These are phyloP conservation scores for Umbelopsis sp. DNA, from an alignment of 192 early-diverging fungal species.

Conservation along the genomic window DNA sequence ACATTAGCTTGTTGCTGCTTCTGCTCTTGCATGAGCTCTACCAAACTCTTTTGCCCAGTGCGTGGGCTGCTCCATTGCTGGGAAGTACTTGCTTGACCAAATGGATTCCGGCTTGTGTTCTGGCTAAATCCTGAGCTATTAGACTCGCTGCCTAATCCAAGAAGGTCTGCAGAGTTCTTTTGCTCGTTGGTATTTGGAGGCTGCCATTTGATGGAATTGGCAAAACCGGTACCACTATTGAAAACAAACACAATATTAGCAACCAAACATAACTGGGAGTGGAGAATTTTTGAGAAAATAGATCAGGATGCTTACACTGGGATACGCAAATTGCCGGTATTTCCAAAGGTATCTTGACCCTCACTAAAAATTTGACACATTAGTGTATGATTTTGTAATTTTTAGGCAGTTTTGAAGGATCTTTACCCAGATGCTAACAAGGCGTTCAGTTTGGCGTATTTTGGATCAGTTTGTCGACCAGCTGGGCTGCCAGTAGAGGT, in stretches of 20 bases:
- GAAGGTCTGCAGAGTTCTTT: constrained; percentile 11
- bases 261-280: not conserved
- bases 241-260: not conserved
- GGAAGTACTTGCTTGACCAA: constrained; percentile 17
- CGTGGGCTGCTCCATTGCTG: constrained; percentile 13
- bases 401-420: not conserved
- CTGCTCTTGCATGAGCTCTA: constrained; percentile 31
- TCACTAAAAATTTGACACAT: constrained; percentile 36
- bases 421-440: constrained; percentile 20
- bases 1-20: constrained; percentile 14
- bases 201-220: constrained; percentile 23
- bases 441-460: constrained; percentile 39
- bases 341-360: constrained; percentile 64
- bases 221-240: constrained; percentile 33
- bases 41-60: constrained; percentile 23
- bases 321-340: constrained; percentile 51
- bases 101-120: constrained; percentile 23
- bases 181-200: constrained; percentile 2
- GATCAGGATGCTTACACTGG: constrained; percentile 51
- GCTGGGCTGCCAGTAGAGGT: not conserved
- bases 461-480: constrained; percentile 9
- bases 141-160: constrained; percentile 5
- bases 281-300: no score
- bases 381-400: not conserved
- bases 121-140: not conserved